A percentile compares a stretch with the other conserved stretches of the same genome.
These are phyloP conservation scores for Stemphylium beticola DNA, from an alignment of 2,329 filamentous ascomycete species.

Conservation along the genomic window DNA sequence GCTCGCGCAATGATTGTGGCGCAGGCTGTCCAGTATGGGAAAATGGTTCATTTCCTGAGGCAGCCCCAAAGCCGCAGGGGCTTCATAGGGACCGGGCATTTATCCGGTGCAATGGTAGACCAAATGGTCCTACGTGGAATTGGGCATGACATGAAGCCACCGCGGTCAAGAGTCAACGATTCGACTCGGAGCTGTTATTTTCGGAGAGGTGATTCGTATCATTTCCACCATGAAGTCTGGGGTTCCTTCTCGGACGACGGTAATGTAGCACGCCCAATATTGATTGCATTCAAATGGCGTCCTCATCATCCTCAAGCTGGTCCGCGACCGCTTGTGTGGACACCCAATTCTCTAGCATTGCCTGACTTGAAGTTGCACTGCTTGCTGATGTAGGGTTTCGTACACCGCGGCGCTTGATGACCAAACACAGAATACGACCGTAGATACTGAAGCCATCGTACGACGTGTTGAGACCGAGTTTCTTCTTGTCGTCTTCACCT, in stretches of 20 bases:
- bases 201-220: slow-evolving; percentile 20
- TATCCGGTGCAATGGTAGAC: slow-evolving; percentile 24
- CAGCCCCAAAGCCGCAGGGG: slow-evolving; percentile 20
- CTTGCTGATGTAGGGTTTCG: slow-evolving; percentile 25
- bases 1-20: slow-evolving; percentile 9
- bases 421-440: slow-evolving; percentile 87
- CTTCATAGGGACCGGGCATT: slow-evolving; percentile 18
- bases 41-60: slow-evolving; percentile 13
- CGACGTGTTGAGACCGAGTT: slow-evolving; percentile 80
- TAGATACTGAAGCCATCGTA: slow-evolving; percentile 98
- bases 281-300: slow-evolving; percentile 32
- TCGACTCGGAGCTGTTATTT: slow-evolving; percentile 20
- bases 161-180: slow-evolving; percentile 5
- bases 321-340: slow-evolving; percentile 50
- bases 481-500: slow-evolving; percentile 90
- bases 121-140: slow-evolving; percentile 38
- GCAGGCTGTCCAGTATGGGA: slow-evolving; percentile 6
- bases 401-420: slow-evolving; percentile 74
- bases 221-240: slow-evolving; percentile 11
- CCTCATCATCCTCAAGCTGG: slow-evolving; percentile 44
- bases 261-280: neutral
- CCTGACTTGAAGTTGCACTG: slow-evolving; percentile 40
- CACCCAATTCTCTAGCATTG: slow-evolving; percentile 53
- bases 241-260: slow-evolving; percentile 10
- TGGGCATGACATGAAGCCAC: slow-evolving; percentile 15